These are phyloP conservation scores for Sarocladiaceae sp. DNA, from an alignment of 2,329 filamentous ascomycete genomes.

Conservation along the genomic window DNA sequence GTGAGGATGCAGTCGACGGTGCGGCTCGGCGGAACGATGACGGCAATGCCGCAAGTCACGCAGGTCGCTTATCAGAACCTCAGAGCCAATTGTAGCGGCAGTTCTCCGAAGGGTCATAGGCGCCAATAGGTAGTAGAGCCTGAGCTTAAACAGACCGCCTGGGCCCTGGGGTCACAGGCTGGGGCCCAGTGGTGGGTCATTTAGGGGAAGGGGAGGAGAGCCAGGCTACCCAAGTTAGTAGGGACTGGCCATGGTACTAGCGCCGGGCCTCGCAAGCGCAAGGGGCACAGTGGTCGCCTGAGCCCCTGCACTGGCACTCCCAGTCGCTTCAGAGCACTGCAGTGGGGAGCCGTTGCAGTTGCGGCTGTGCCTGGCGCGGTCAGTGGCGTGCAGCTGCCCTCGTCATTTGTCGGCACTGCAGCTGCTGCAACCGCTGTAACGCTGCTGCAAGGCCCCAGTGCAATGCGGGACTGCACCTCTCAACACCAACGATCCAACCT, in stretches of 20 bases:
- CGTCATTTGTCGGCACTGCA: constrained; percentile 2
- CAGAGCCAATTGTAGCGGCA: too few species aligned
- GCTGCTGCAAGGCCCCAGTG: not conserved
- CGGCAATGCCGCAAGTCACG: not conserved
- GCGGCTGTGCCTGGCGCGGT: constrained; percentile 3
- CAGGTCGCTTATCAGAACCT: constrained; percentile 3
- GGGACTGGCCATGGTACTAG: too few species aligned
- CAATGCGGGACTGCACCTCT: not conserved
- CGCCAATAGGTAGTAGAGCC: too few species aligned
- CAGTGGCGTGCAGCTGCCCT: not conserved
- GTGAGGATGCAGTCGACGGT: not conserved
- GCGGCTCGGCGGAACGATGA: not conserved
- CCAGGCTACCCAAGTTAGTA: too few species aligned
- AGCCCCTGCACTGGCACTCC: too few species aligned
- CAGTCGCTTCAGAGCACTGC: not conserved
- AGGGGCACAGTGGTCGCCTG: not conserved
- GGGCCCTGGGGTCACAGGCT: too few species aligned
- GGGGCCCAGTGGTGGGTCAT: too few species aligned
- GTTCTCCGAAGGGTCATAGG: too few species aligned
- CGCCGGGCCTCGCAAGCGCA: constrained; percentile 1
- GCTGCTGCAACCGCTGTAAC: not conserved
- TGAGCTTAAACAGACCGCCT: too few species aligned
- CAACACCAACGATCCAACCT: not conserved
- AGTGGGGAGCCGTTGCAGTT: not conserved
- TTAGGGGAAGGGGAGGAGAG: too few species aligned